A percentile compares a stretch with the other conserved stretches of the same genome.
Conservation (phyloP, 148 eudicot species). For the Pouteria glomerata region DNA sequence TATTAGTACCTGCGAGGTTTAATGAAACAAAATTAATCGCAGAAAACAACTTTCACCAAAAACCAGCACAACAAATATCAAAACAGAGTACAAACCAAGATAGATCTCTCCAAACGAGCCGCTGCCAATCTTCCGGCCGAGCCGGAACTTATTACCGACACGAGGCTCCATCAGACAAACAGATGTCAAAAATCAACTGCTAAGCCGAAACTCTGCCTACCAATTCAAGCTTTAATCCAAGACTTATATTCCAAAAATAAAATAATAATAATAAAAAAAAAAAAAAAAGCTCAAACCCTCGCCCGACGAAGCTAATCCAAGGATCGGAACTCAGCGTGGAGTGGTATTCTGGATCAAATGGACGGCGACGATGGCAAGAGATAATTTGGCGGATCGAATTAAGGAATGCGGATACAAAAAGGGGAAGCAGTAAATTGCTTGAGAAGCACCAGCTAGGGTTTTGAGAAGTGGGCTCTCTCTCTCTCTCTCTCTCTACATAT, state of each 20-base stretch:
- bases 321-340: neutral
- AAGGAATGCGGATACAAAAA: neutral
- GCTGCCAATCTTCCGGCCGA: slow-evolving; percentile 73
- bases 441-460: neutral
- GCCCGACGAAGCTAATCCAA: neutral
- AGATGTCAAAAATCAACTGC: neutral
- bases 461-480: neutral
- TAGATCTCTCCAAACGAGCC: slow-evolving; percentile 88
- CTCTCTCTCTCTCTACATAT: no score
- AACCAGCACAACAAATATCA: neutral
- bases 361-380: neutral
- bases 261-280: neutral
- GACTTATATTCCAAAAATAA: neutral
- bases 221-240: slow-evolving; percentile 13
- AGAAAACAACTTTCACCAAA: neutral
- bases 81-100: slow-evolving; percentile 39
- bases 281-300: neutral
- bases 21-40: neutral
- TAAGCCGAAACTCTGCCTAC: slow-evolving; percentile 3
- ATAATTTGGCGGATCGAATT: neutral
- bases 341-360: no score
- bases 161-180: slow-evolving; percentile 54
- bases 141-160: slow-evolving; percentile 68
- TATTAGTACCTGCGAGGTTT: slow-evolving; percentile 54
- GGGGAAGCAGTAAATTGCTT: neutral